Percentiles rank a stretch among this genome's conserved stretches.
phyloP scores from a whole-genome alignment of 2,329 filamentous ascomycete genomes.

The Didymellaceae sp. region DNA sequence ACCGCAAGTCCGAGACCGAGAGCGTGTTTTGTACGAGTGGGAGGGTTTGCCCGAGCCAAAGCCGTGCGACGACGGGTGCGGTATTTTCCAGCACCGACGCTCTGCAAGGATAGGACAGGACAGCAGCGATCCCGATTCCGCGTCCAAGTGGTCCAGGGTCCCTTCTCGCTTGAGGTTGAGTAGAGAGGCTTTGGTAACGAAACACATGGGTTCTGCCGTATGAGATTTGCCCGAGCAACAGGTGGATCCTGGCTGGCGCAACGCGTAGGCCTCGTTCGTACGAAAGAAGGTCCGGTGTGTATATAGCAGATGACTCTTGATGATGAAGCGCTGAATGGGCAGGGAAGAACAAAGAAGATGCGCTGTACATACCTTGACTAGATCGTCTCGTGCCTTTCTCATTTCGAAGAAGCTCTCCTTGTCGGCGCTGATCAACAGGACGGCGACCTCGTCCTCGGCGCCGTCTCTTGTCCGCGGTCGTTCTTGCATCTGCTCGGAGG shows the following conservation, averaged over 20 bases:
- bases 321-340: background rate
- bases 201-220: background rate
- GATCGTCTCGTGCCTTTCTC: conserved; percentile 70
- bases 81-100: conserved; percentile 6
- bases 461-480: conserved; percentile 45
- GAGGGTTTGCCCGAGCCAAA: conserved; percentile 11
- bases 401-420: conserved; percentile 94
- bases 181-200: conserved; percentile 17
- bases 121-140: conserved; percentile 9
- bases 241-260: conserved; percentile 5
- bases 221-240: background rate
- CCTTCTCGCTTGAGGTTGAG: background rate
- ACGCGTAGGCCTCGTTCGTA: background rate
- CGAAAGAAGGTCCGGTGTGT: conserved; percentile 7
- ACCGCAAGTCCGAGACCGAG: conserved; percentile 10
- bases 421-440: conserved; percentile 89
- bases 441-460: conserved; percentile 76
- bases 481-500: conserved; percentile 52
- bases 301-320: conserved; percentile 6
- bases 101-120: conserved; percentile 7
- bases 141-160: conserved; percentile 1
- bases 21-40: background rate
- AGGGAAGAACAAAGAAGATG: conserved; percentile 13
- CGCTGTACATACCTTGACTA: conserved; percentile 59
- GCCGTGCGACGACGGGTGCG: conserved; percentile 7